Conservation (phyloP, 148 eudicot species). For the Rhododendron ovatum region DNA sequence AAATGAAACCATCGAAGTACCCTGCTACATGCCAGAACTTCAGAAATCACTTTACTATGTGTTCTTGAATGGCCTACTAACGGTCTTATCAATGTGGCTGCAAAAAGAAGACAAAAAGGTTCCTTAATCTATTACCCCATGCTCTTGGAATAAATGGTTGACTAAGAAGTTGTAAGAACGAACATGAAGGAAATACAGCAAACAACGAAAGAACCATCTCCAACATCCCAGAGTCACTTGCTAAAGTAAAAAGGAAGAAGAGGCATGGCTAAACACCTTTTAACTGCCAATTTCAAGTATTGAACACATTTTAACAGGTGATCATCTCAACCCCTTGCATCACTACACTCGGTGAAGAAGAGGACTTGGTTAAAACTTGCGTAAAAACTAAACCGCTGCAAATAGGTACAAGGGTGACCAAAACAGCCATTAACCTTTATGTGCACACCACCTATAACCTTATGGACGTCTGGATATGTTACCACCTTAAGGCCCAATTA, state of each 20-base stretch:
- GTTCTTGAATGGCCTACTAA: not conserved
- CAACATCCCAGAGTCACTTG: not conserved
- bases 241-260: not conserved
- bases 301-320: not conserved
- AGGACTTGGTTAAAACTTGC: not conserved
- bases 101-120: not conserved
- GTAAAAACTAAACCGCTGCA: not conserved
- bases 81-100: not conserved
- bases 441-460: not conserved
- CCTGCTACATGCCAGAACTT: not conserved
- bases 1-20: not conserved
- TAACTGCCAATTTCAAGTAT: not conserved
- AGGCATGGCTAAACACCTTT: not conserved
- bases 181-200: not conserved
- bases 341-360: not conserved
- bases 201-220: not conserved
- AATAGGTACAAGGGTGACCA: not conserved
- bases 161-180: not conserved
- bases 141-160: not conserved
- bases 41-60: not conserved
- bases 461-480: not conserved
- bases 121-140: not conserved
- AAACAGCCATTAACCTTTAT: not conserved
- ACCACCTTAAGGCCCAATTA: not conserved
- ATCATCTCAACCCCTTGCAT: not conserved